Evolutionary conservation across 768 basidiomycete genomes (phyloP).

Genomic region (Pholiota conissans): DNA sequence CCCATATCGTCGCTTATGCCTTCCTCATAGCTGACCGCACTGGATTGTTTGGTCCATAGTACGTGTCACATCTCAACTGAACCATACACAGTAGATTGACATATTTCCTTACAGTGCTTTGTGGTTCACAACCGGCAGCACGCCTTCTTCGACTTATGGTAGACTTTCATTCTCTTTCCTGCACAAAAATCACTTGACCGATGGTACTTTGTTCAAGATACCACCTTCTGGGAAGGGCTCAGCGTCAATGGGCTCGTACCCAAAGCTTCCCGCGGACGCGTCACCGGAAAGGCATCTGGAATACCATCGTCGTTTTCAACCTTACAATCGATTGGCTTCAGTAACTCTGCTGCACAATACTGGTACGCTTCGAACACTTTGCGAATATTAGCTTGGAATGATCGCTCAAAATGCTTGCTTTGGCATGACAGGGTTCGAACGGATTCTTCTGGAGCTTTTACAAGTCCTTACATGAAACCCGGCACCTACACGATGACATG

Average conservation of each 20-base stretch:
- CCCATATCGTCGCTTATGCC: background rate
- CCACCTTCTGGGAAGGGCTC: conserved; percentile 30
- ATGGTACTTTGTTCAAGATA: conserved; percentile 18
- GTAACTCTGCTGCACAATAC: conserved; percentile 30
- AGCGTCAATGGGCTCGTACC: conserved; percentile 23
- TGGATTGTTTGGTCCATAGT: conserved; percentile 37
- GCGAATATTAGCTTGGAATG: background rate
- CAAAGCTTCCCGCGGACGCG: conserved; percentile 24
- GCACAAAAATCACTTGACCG: background rate
- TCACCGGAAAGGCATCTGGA: conserved; percentile 30
- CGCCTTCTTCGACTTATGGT: conserved; percentile 31
- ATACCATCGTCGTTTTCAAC: conserved; percentile 20
- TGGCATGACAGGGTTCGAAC: conserved; percentile 25
- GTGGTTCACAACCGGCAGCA: conserved; percentile 34
- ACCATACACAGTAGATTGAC: background rate
- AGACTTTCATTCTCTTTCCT: background rate
- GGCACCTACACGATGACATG: conserved; percentile 45
- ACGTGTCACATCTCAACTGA: background rate
- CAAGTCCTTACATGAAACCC: conserved; percentile 42
- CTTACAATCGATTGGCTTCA: conserved; percentile 26
- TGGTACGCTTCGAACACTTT: conserved; percentile 20
- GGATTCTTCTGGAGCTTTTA: conserved; percentile 30
- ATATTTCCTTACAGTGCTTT: conserved; percentile 26
- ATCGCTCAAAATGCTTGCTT: background rate
- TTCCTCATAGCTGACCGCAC: conserved; percentile 25